Evolutionary conservation across 202 grass and related monocot genomes (phyloP).

Genomic region (Schoenoplectus triqueter): DNA sequence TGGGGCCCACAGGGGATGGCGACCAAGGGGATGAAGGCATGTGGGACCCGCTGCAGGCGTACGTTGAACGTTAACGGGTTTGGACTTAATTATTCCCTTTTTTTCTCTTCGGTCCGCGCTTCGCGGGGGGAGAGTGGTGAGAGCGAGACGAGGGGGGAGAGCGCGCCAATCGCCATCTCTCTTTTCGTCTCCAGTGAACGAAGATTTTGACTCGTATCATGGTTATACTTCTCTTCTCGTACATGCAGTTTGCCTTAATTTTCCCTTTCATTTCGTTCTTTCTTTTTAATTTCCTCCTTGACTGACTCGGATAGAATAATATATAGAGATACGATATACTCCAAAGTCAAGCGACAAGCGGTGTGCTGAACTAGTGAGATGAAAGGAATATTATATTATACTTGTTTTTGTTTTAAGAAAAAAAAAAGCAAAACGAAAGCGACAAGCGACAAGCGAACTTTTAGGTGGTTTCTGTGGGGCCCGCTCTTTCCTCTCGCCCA

Average conservation of each 20-base stretch:
- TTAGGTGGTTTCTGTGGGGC: conserved; percentile 31
- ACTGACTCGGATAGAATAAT: background rate
- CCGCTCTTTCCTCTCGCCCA: background rate
- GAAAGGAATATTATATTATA: background rate
- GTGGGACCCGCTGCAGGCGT: conserved; percentile 27
- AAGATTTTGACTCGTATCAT: background rate
- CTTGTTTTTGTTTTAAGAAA: background rate
- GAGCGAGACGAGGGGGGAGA: conserved; percentile 3
- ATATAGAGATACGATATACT: background rate
- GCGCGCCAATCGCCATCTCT: conserved; percentile 20
- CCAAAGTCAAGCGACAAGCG: conserved; percentile 27
- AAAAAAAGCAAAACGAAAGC: background rate
- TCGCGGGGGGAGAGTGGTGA: background rate
- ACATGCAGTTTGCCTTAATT: background rate
- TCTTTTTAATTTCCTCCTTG: background rate
- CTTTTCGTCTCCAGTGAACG: background rate
- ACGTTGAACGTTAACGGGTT: conserved; percentile 37
- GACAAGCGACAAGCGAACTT: background rate
- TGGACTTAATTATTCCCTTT: conserved; percentile 13
- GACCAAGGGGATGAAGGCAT: conserved; percentile 27
- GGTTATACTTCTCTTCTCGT: background rate
- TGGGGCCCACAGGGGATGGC: conserved; percentile 24
- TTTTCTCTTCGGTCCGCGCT: conserved; percentile 12
- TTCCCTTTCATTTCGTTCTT: background rate
- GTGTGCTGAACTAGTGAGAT: background rate